Conservation (phyloP, 192 early-diverging fungal species). For the Umbelopsis sp. region DNA sequence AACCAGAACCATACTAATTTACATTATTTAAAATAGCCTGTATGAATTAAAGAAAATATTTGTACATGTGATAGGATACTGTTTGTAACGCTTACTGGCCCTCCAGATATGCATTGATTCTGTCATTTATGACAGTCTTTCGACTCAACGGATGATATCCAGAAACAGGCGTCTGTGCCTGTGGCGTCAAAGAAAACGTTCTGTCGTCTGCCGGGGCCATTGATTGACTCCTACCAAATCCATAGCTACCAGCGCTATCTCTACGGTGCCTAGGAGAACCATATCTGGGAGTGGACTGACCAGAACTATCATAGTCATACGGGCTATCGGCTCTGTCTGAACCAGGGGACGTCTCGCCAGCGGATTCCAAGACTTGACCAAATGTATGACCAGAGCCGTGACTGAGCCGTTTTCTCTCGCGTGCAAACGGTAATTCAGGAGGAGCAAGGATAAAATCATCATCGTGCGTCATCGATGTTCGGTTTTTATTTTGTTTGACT, state of each 20-base stretch:
- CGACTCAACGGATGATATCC: constrained; percentile 26
- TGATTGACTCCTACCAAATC: constrained; percentile 12
- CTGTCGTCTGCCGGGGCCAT: background rate
- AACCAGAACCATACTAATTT: background rate
- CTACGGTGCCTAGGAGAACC: background rate
- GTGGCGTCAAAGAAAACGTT: constrained; percentile 14
- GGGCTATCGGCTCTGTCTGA: background rate
- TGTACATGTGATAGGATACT: background rate
- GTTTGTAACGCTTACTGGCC: background rate
- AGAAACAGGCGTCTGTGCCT: constrained; percentile 13
- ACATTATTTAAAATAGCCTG: background rate
- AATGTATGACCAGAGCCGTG: constrained; percentile 23
- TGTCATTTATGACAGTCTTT: constrained; percentile 24
- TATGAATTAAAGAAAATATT: background rate
- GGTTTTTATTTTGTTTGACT: background rate
- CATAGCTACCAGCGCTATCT: constrained; percentile 19
- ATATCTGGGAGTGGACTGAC: background rate
- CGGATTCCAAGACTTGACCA: constrained; percentile 2
- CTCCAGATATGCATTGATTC: constrained; percentile 25
- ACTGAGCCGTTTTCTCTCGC: background rate
- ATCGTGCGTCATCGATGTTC: background rate
- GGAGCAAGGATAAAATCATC: constrained; percentile 15
- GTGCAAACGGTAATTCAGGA: constrained; percentile 23
- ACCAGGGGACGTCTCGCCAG: constrained; percentile 4
- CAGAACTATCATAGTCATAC: constrained; percentile 3